Base-by-base conservation (phyloP, 805 yeast genomes). In the Pichia thaimueangensis region DNA sequence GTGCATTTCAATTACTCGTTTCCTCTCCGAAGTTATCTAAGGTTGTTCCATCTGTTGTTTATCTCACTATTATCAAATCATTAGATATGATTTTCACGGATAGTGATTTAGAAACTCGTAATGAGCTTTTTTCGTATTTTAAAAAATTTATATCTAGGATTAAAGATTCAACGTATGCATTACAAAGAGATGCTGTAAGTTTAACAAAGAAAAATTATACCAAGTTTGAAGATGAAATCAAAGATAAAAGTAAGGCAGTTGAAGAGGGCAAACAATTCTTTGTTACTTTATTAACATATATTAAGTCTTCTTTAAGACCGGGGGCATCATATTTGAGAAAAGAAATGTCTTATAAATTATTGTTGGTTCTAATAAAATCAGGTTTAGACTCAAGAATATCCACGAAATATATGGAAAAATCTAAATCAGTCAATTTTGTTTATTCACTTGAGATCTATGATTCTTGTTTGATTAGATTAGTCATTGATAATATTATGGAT, bases 141-240 rank as follows among this genome's bases (percentile, higher is more conserved):
- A 72, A 81, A 42, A 76, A 71, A 43, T 80, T 88, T 48, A 55
- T 86, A 11, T 59, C 70, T 23, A 68, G 96, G 50, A 60, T 85
- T 15, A 71, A 84, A 49, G 93, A 82, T 41, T 83, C 89, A 0
- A 62, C 82, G 1, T 78, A 82, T 56, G 73, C 79, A 0, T 50
- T 76, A 21, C 55, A 70, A 19, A 70, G 86, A 52, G 82, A 78
- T 38, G 62, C 67, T 0, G 58, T 54, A n/a, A 72, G 73, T 43
- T 49, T 71, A 39, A 51, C 56, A 22, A 63, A 61, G 21, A 64
- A 63, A 43, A 51, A 57, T 20, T 37, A 28, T 21, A 51, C 45
- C 7, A 63, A 58, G 39, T 76, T 70, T 45, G 57, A 64, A 28
- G 52, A 51, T 3, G 75, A 72, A 44, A 72, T 71, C 21, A 36